Evolutionary conservation across 139 green algal genomes (phyloP).

Genomic region (Eudorina sp.): DNA sequence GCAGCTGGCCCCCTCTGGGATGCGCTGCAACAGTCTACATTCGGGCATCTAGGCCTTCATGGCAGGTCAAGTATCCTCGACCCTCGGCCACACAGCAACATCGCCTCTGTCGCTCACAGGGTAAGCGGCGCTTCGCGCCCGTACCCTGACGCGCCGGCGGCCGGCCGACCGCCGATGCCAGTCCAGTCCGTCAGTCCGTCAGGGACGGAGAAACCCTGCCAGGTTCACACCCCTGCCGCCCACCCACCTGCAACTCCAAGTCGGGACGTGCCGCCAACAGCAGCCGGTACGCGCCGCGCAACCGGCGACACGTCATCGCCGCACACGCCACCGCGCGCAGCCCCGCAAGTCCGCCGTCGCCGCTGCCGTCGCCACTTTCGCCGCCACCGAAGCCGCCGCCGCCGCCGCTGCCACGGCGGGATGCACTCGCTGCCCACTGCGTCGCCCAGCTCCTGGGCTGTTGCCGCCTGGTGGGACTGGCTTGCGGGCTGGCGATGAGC

Average conservation of each 20-base stretch:
- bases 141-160: too few relatives aligned
- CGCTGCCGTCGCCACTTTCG: too few relatives aligned
- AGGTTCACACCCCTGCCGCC: background rate
- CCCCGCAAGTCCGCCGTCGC: background rate
- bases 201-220: too few relatives aligned
- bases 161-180: too few relatives aligned
- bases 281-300: conserved; percentile 19
- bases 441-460: background rate
- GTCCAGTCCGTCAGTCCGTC: too few relatives aligned
- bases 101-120: too few relatives aligned
- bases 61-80: too few relatives aligned
- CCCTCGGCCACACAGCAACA: too few relatives aligned
- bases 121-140: too few relatives aligned
- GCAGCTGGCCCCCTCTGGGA: too few relatives aligned
- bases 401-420: background rate
- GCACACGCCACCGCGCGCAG: conserved; percentile 6
- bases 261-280: conserved; percentile 36
- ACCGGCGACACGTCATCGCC: conserved; percentile 34
- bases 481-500: conserved; percentile 16
- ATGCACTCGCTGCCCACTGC: background rate
- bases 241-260: conserved; percentile 32
- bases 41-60: too few relatives aligned
- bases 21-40: too few relatives aligned
- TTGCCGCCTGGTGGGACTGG: background rate
- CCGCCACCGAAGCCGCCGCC: conserved; percentile 1